Evolutionary conservation across 768 basidiomycete genomes (phyloP).

Genomic region (Boletus tylopilopsis): DNA sequence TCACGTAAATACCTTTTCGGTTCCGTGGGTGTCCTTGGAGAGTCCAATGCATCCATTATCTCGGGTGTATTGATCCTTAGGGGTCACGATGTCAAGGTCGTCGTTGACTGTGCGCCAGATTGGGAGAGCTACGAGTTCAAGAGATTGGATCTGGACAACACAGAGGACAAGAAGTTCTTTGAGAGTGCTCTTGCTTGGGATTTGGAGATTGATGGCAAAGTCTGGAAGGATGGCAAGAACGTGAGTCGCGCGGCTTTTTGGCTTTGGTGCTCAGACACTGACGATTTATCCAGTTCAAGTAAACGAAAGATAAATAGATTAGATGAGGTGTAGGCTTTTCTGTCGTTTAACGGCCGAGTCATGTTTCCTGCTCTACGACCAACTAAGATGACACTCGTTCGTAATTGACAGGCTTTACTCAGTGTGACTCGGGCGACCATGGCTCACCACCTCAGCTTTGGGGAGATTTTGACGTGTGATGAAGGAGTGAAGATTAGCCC

Average conservation of each 20-base stretch:
- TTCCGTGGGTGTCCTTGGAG: slow-evolving; percentile 87
- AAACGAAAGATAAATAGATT: slow-evolving; percentile 10
- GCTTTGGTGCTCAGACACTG: not conserved
- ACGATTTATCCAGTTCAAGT: slow-evolving; percentile 22
- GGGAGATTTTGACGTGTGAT: too few species aligned
- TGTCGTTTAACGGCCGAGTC: slow-evolving; percentile 6
- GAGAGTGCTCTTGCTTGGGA: slow-evolving; percentile 95
- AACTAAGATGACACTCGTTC: too few species aligned
- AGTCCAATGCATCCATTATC: slow-evolving; percentile 73
- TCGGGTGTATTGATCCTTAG: slow-evolving; percentile 79
- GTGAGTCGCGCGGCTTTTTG: slow-evolving; percentile 47
- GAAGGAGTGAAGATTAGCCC: too few species aligned
- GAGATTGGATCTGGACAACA: slow-evolving; percentile 69
- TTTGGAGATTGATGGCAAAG: slow-evolving; percentile 81
- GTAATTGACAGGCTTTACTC: too few species aligned
- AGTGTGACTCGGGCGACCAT: too few species aligned
- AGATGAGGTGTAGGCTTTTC: slow-evolving; percentile 23
- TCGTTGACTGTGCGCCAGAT: slow-evolving; percentile 82
- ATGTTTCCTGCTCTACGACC: not conserved
- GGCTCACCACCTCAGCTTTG: too few species aligned
- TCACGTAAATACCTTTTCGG: slow-evolving; percentile 97
- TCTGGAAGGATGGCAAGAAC: slow-evolving; percentile 89
- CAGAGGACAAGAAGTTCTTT: slow-evolving; percentile 83
- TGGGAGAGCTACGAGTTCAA: slow-evolving; percentile 86
- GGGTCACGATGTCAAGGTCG: slow-evolving; percentile 68